Conservation (phyloP, 305 asterid species). For the Coffea humblotiana region DNA sequence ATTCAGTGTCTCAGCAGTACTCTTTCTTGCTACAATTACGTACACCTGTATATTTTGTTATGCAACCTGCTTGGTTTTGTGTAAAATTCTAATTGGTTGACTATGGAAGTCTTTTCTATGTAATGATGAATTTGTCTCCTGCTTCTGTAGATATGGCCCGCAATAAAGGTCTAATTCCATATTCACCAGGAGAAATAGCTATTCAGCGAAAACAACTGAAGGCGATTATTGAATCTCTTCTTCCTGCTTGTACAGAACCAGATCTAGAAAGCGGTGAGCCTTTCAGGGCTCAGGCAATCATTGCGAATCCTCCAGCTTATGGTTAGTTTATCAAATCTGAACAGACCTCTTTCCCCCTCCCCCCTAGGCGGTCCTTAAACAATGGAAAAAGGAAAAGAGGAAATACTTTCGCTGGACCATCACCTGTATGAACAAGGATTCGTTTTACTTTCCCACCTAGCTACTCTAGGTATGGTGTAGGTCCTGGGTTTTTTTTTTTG, state of each 20-base stretch:
- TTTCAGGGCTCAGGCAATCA: constrained; percentile 95
- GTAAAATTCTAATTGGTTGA: neutral
- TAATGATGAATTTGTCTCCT: constrained; percentile 10
- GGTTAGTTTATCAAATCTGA: constrained; percentile 51
- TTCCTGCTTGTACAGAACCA: constrained; percentile 96
- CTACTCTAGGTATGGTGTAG: too few relatives aligned
- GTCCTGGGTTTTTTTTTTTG: too few relatives aligned
- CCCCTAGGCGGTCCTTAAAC: neutral
- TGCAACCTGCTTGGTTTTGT: neutral
- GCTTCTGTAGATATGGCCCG: constrained; percentile 83
- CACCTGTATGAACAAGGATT: too few relatives aligned
- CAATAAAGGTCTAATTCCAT: constrained; percentile 94
- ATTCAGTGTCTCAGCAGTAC: neutral
- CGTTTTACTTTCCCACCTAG: too few relatives aligned
- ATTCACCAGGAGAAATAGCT: constrained; percentile 79
- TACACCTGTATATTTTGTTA: neutral
- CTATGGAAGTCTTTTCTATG: neutral
- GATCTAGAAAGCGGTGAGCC: constrained; percentile 72
- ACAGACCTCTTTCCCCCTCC: neutral
- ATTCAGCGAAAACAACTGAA: constrained; percentile 79
- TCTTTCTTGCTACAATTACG: neutral
- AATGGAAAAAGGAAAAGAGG: neutral
- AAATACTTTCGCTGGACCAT: neutral
- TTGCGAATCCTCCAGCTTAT: constrained; percentile 99
- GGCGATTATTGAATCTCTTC: constrained; percentile 90